Conservation (phyloP, 176 grass and related monocot species). For the Carex cristatella region DNA sequence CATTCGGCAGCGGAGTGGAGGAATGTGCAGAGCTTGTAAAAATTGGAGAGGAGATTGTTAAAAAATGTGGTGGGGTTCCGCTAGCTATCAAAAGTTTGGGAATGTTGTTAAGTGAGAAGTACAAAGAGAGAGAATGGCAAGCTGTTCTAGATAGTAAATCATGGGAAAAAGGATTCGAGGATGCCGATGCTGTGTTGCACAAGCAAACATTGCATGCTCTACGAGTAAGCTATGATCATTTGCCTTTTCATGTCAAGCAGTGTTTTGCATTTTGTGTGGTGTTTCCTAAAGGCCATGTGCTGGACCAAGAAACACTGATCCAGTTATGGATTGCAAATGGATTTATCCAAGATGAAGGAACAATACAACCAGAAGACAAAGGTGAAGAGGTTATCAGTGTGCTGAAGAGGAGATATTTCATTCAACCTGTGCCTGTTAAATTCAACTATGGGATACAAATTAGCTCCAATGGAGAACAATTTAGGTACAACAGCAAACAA, state of each 20-base stretch:
- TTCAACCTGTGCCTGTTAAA: background rate
- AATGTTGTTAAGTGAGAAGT: constrained; percentile 28
- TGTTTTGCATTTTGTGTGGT: constrained; percentile 28
- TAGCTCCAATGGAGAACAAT: too few relatives aligned
- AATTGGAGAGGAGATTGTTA: constrained; percentile 1
- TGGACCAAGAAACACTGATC: constrained; percentile 16
- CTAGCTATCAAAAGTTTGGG: constrained; percentile 20
- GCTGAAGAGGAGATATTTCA: constrained; percentile 17
- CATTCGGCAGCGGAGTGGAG: background rate
- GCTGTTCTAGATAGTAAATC: background rate
- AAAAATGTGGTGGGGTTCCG: constrained; percentile 16
- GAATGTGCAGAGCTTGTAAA: background rate
- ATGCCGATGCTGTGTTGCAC: background rate
- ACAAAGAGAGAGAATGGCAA: constrained; percentile 10
- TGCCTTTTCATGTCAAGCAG: constrained; percentile 12
- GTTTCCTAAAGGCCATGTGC: constrained; percentile 18
- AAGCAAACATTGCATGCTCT: background rate
- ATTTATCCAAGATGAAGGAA: background rate
- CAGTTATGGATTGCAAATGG: constrained; percentile 32
- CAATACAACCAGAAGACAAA: background rate
- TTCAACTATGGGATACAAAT: background rate
- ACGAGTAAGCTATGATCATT: constrained; percentile 30
- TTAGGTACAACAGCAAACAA: background rate
- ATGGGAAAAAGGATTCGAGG: background rate
- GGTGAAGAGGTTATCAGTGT: constrained; percentile 5